Evolutionary conservation across 2,329 filamentous ascomycete genomes (phyloP).

Genomic region (Microcera coccophila): DNA sequence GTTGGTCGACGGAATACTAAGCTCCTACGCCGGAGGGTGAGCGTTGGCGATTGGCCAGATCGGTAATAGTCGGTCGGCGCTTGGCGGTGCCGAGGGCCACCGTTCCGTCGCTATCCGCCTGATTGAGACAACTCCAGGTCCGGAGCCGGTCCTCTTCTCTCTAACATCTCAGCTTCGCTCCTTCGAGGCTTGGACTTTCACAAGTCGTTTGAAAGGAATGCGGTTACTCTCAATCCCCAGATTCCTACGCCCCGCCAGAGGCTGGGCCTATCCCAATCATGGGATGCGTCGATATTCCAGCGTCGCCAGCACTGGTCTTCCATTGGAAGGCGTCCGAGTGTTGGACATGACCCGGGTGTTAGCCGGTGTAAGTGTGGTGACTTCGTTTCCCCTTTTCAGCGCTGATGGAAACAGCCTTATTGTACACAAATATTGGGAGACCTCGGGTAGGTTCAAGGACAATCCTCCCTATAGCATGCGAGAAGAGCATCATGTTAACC

Average conservation of each 20-base stretch:
- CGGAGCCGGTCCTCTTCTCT: background rate
- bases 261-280: conserved; percentile 9
- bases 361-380: conserved; percentile 67
- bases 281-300: conserved; percentile 30
- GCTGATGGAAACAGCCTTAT: conserved; percentile 64
- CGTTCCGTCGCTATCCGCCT: background rate
- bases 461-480: conserved; percentile 7
- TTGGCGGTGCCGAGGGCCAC: background rate
- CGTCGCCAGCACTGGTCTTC: conserved; percentile 40
- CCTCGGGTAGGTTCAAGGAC: conserved; percentile 65
- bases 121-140: background rate
- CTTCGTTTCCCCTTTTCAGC: background rate
- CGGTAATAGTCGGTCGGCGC: background rate
- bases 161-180: background rate
- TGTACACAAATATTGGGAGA: conserved; percentile 96
- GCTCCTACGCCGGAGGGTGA: background rate
- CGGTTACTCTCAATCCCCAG: conserved; percentile 15
- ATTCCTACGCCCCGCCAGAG: conserved; percentile 17
- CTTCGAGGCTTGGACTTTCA: background rate
- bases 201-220: conserved; percentile 12
- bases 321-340: conserved; percentile 81
- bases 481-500: conserved; percentile 11
- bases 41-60: background rate
- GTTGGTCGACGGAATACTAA: background rate
- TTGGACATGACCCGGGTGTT: conserved; percentile 96